Base-by-base conservation (phyloP, 176 grass and related monocot genomes). In the Paspalum notatum region DNA sequence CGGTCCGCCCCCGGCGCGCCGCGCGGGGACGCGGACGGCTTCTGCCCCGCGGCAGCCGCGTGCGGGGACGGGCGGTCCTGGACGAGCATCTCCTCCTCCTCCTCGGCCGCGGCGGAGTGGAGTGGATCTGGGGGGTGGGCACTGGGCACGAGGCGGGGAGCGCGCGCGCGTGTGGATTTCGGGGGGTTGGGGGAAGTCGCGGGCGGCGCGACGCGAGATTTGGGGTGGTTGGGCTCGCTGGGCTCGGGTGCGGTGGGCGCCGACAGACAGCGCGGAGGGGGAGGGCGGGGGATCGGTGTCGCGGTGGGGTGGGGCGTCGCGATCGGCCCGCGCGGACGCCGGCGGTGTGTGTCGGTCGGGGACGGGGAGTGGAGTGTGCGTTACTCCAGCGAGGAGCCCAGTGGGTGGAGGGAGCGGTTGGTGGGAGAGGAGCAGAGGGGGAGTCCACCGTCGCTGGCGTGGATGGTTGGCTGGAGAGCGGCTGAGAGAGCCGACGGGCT, bases 11-110 rank as follows among this genome's bases (percentile, higher is more conserved):
- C 88, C 72, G 83, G 78, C 51, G 50, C 78, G 17, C 59, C 78
- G 43, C 83, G 85, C 82, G 78, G 85, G 38, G 88, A 87, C 11
- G 48, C 13, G 70, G 77, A 54, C n/a, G 82, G 21, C 77, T 89
- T 66, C 59, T 26, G 21, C 45, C 61, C 87, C 5, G 43, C 69
- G 61, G 43, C 84, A 4, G 56, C 58, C 74, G 74, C 68, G 76
- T 74, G 79, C 63, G 82, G 85, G 25, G 85, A 79, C 6, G 16
- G 6, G 68, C 94, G 87, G 65, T 90, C 91, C 82, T 97, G 91
- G 62, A 97, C 94, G 48, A 92, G 87, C 94, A 97, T 97, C 82
- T 37, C 76, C 26, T 32, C n/a, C 82, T 37, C 76, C 26, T 32
- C n/a, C 45, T 37, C 59, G n/a, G 20, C 68, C 25, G 40, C 32